A percentile compares a stretch with the other conserved stretches of the same genome.
These are phyloP conservation scores for Exophiala xenobiotica DNA, from an alignment of 2,329 filamentous ascomycete genomes.

Conservation along the genomic window DNA sequence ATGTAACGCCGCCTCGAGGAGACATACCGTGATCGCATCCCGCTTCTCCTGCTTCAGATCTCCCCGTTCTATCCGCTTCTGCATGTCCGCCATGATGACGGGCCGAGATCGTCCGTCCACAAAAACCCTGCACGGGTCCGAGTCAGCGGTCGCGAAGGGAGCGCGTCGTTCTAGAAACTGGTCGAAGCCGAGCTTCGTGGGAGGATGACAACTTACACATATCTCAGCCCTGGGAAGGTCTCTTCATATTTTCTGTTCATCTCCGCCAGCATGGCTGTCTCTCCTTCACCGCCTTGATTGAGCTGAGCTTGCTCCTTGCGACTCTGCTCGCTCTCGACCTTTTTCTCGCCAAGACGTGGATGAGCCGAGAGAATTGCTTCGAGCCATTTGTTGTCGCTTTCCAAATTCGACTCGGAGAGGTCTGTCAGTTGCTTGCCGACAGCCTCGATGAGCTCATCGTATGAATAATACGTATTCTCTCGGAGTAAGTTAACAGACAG, in stretches of 20 bases:
- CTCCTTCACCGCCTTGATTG: slow-evolving; percentile 50
- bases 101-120: slow-evolving; percentile 76
- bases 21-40: slow-evolving; percentile 68
- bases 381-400: slow-evolving; percentile 57
- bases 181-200: too few species aligned
- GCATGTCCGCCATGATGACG: slow-evolving; percentile 81
- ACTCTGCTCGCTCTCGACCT: slow-evolving; percentile 78
- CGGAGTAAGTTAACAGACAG: slow-evolving; percentile 68
- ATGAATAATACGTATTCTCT: slow-evolving; percentile 61
- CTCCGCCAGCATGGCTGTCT: slow-evolving; percentile 55
- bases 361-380: slow-evolving; percentile 76
- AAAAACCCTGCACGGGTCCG: slow-evolving; percentile 71
- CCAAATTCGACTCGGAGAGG: slow-evolving; percentile 54
- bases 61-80: slow-evolving; percentile 65
- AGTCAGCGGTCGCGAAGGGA: too few species aligned
- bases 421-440: slow-evolving; percentile 63
- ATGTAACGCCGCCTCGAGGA: neutral
- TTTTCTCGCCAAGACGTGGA: slow-evolving; percentile 77
- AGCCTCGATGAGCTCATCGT: slow-evolving; percentile 66
- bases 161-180: too few species aligned
- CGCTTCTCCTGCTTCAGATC: slow-evolving; percentile 66
- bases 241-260: slow-evolving; percentile 78
- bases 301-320: slow-evolving; percentile 79
- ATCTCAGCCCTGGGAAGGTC: slow-evolving; percentile 77
- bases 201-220: slow-evolving; percentile 57